Evolutionary conservation across 1,139 yeast species (phyloP).

Genomic region (Yamadazyma sp.): DNA sequence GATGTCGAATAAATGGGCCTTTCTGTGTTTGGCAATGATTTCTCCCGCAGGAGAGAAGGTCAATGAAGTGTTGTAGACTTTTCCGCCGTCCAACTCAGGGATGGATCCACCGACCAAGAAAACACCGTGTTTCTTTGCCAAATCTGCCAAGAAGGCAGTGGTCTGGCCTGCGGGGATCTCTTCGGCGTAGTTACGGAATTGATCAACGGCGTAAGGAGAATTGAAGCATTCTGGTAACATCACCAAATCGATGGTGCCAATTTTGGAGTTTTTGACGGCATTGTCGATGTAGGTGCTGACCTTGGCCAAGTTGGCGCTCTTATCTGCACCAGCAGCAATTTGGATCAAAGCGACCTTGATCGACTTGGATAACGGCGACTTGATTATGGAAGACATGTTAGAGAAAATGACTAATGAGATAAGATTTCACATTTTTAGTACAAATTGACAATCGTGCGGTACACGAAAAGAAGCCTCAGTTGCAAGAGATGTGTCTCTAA

Average conservation of each 20-base stretch:
- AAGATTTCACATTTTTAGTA: no score
- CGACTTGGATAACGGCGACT: slow-evolving; percentile 30
- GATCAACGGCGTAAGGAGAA: slow-evolving; percentile 87
- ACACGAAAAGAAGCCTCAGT: no score
- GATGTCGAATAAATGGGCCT: slow-evolving; percentile 86
- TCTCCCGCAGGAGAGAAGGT: slow-evolving; percentile 72
- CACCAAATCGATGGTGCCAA: slow-evolving; percentile 53
- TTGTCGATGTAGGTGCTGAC: slow-evolving; percentile 49
- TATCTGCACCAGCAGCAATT: slow-evolving; percentile 69
- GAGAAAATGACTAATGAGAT: background rate
- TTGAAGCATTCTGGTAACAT: slow-evolving; percentile 92
- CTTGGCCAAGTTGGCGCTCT: slow-evolving; percentile 55
- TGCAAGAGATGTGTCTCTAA: no score
- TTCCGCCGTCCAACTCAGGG: slow-evolving; percentile 67
- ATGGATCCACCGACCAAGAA: slow-evolving; percentile 87
- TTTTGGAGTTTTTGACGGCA: slow-evolving; percentile 52
- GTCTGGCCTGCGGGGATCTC: slow-evolving; percentile 70
- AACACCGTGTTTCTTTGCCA: slow-evolving; percentile 64
- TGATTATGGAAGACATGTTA: slow-evolving; percentile 22
- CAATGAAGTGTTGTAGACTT: slow-evolving; percentile 78
- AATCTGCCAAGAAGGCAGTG: slow-evolving; percentile 53
- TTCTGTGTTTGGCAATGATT: slow-evolving; percentile 81
- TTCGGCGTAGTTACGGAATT: slow-evolving; percentile 86
- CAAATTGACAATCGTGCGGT: no score
- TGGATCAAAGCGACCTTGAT: slow-evolving; percentile 75